Base-by-base conservation (phyloP, 169 alveolate species). In the Eimeria maxima region DNA sequence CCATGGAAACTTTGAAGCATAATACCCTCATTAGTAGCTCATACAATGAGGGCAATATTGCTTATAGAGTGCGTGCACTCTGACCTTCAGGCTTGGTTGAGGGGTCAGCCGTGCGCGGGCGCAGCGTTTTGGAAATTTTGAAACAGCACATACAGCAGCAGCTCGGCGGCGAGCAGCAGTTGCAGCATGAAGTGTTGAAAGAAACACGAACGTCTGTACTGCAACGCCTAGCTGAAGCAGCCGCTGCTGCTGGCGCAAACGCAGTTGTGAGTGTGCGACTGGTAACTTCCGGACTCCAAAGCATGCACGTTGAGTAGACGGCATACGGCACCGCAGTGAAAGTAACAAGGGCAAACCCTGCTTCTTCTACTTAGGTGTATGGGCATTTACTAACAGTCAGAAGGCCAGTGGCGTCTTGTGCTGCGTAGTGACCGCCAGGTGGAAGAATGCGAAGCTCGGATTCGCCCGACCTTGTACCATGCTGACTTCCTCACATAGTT, bases 281-380 rank as follows among this genome's bases (percentile, higher is more conserved):
- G 78, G 93, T 86, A 24, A 86, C 93, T 33, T 86, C 93, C 38
- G 93, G 93, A 2, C 69, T 86, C 38, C 93, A 86, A 57, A 50
- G 93, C 65, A 86, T 86, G 93, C 93, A 86, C 42, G 93, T 86
- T 86, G 93, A 86, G 42, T 86, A 86, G 63, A 86, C 93, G n/a
- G 93, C 93, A n/a, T 86, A 86, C 44, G 93, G 93, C 45, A 86
- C 93, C 11, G 93, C 93, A 10, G 93, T 86, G 42, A 57, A 18
- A 27, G 80, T 86, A 60, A 73, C 81, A 33, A 33, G 33, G 80
- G 60, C 93, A 3, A 63, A 29, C 38, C 33, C 93, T 84, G 78
- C 57, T 29, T 38, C 78, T 47, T 33, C 93, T 33, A 18, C 76
- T 18, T 86, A 86, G 65, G 24, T 18, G 20, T 10, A 44, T 45